Conservation (phyloP, 129 eudicot species). For the Arctium lappa region DNA sequence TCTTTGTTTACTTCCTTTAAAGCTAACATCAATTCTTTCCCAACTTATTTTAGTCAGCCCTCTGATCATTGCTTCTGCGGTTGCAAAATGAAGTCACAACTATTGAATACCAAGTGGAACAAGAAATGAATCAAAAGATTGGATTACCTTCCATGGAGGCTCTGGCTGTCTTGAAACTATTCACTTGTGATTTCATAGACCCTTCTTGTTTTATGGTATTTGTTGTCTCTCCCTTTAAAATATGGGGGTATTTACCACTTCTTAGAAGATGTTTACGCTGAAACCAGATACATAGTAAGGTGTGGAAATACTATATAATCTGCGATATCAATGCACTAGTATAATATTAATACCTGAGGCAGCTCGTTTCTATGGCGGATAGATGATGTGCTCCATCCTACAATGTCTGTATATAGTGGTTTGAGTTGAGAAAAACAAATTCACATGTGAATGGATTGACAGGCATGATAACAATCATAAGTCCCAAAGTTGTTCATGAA, state of each 20-base stretch:
- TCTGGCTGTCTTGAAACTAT: slow-evolving; percentile 34
- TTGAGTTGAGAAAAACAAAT: slow-evolving; percentile 32
- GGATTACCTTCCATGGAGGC: slow-evolving; percentile 72
- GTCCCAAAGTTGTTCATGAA: neutral
- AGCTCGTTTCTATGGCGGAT: slow-evolving; percentile 68
- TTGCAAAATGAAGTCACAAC: neutral
- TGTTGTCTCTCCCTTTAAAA: slow-evolving; percentile 48
- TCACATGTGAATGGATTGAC: neutral
- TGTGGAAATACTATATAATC: neutral
- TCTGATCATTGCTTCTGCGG: slow-evolving; percentile 72
- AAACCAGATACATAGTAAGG: slow-evolving; percentile 16
- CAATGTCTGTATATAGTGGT: slow-evolving; percentile 50
- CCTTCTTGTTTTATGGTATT: slow-evolving; percentile 35
- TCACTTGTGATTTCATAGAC: slow-evolving; percentile 22
- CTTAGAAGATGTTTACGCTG: slow-evolving; percentile 58
- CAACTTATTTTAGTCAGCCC: slow-evolving; percentile 66
- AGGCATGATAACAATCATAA: neutral
- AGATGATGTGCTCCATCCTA: slow-evolving; percentile 96
- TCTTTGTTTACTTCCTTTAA: slow-evolving; percentile 76
- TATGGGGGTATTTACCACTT: slow-evolving; percentile 61
- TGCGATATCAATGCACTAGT: neutral
- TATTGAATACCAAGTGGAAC: neutral
- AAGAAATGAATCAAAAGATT: neutral
- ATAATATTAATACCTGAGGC: slow-evolving; percentile 61
- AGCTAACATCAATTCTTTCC: slow-evolving; percentile 94